Base-by-base conservation (phyloP, 495 filamentous ascomycete species). In the Tuber magnatum region DNA sequence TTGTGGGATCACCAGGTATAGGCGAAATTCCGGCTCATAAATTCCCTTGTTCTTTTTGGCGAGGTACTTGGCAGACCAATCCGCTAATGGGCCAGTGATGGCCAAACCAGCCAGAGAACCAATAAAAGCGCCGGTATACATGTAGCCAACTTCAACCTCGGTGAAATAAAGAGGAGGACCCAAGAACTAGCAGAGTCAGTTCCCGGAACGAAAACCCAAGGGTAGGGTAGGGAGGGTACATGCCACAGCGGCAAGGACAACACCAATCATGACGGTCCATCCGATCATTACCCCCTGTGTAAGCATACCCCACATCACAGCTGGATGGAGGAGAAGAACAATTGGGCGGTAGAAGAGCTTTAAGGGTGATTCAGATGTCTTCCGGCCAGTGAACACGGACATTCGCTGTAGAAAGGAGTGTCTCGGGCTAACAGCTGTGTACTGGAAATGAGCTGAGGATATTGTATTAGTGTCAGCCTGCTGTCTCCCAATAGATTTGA, bases 251-350 rank as follows among this genome's bases (percentile, higher is more conserved):
- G 92, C 93, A 39, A 97, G 84, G 73, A 95, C 89, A 40, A 97
- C 92, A 70, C 94, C 94, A 72, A 97, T 95, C 81, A 97, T 91
- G 12, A 97, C 94, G 6, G 93, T 94, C 94, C 94, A 97, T 75
- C 94, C 94, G 77, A 97, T 96, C 75, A 97, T 86, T 1, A 92
- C 88, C 20, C 94, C 94, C 87, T 97, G 94, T 68, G 93, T 97
- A 3, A 97, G 85, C 82, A 91, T 94, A 16, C 92, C 93, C 92
- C 93, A 97, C 46, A 97, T 81, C 72, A 97, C 91, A 56, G 92
- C 92, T 0, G 94, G 94, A 77, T 97, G 94, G 24, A 92, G 82
- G 79, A 90, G 40, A 84, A 89, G 78, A 85, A 93, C 84, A 87
- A 88, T 83, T 85, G 85, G 84, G 88, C 91, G 80, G 87, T 93